Base-by-base conservation (phyloP, 1,284 basidiomycete genomes). In the Fomitopsis betulina region DNA sequence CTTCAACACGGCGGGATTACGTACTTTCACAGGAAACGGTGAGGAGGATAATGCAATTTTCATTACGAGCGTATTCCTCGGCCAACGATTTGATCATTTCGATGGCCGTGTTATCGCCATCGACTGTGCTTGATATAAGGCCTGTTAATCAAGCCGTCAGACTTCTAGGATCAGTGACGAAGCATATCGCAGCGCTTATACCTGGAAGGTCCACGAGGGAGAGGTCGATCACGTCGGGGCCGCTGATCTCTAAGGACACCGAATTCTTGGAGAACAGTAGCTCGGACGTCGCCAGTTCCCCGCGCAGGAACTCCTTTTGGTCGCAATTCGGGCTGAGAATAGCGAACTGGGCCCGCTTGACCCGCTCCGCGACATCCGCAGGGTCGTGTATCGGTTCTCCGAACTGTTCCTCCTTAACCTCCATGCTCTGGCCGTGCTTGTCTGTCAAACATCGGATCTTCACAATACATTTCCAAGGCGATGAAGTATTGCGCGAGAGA, bases 171-270 rank as follows among this genome's bases (percentile, higher is more conserved):
- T 10, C 5, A n/a, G 3, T 9, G 19, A 30, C 30, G 8, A 2
- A 9, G 30, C 10, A 25, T 25, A 32, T 19, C 25, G 5, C 27
- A 30, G 30, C 10, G 30, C 1, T 45, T 71, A 21, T 59, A 86
- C 87, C 85, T n/a, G 87, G 87, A 1, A 89, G 72, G 68, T 89
- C 88, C 10, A 79, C 73, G 50, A 93, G 91, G 0, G 88, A 87
- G 0, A 93, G 75, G 61, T 93, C 88, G 0, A 84, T 81, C 0
- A 93, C 77, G 17, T 85, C 82, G 0, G 79, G 77, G 0, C 89
- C 89, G 38, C 78, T 80, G 54, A 93, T 85, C 55, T 88, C 79
- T 17, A 92, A 65, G 0, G 81, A 86, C 21, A 91, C 80, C 37
- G 76, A 81, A 61, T 88, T 86, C 2, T 69, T 78, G 0, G 88